Base-by-base conservation (phyloP, 2,329 filamentous ascomycete genomes). In the Exophiala phaeomuriformis region DNA sequence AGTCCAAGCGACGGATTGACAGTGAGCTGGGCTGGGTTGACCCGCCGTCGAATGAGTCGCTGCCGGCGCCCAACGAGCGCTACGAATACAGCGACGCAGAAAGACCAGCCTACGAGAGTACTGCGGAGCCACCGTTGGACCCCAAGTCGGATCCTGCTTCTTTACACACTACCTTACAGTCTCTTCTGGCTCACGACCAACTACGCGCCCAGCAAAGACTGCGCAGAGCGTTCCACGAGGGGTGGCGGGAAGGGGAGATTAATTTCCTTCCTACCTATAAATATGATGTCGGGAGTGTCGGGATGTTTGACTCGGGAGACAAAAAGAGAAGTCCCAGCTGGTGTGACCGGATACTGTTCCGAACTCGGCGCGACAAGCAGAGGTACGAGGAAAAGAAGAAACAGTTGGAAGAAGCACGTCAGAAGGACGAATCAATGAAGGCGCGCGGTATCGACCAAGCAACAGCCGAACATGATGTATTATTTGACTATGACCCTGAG, bases 181-280 rank as follows among this genome's bases (percentile, higher is more conserved):
- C 90, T 1, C 74, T 98, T 2, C 71, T 98, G 1, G 85, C 89
- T 0, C 91, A 97, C 64, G 93, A 98, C 63, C 90, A 98, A 68
- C 77, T 98, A 3, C 78, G 76, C 3, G 79, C 83, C 52, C 80
- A 88, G 55, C 90, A 95, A 62, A 82, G 79, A 60, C 73, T 81
- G 37, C 79, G 82, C n/a, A 93, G 86, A 66, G 83, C 84, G 0
- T 95, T 98, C 58, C 82, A 95, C 55, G 88, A 95, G 57, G 91
- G 90, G 1, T 98, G 93, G 90, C 79, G 80, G 47, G 93, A 98
- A 74, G 93, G 90, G 0, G 77, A 82, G 0, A 90, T 98, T 52
- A 81, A 81, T 1, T 98, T 98, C 65, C 68, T 97, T 10, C 93
- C 93, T 1, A 94, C 93, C 0, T 98, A 98, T 71, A 98, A 98